Evolutionary conservation across 768 basidiomycete species (phyloP).

Genomic region (Tubosaeta sp.): DNA sequence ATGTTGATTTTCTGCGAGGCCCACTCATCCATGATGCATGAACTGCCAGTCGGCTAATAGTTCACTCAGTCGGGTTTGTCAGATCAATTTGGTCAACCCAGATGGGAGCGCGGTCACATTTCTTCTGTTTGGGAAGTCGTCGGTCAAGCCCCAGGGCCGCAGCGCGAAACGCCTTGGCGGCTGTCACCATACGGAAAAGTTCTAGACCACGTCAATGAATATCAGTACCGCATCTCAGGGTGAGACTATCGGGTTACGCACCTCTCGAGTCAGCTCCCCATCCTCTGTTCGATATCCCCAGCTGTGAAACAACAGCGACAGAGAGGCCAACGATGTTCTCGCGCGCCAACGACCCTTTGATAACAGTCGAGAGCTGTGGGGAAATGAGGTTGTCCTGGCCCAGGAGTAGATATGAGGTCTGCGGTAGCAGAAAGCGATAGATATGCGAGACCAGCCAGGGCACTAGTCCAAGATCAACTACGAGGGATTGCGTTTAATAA

Average conservation of each 20-base stretch:
- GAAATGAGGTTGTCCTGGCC: conserved; percentile 9
- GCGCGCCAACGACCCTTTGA: conserved; percentile 15
- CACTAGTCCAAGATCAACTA: conserved; percentile 6
- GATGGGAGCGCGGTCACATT: no score
- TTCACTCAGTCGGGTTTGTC: conserved; percentile 35
- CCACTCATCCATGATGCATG: conserved; percentile 30
- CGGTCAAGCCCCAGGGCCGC: no score
- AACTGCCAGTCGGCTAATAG: conserved; percentile 41
- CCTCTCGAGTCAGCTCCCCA: conserved; percentile 30
- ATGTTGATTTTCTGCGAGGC: conserved; percentile 31
- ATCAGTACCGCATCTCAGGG: no score
- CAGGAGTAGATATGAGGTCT: not conserved
- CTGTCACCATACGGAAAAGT: conserved; percentile 34
- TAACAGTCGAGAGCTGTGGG: conserved; percentile 14
- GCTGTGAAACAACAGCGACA: conserved; percentile 25
- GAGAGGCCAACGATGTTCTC: conserved; percentile 31
- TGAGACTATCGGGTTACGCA: conserved; percentile 13
- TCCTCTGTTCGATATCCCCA: conserved; percentile 37
- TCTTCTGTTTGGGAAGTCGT: no score
- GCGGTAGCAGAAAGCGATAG: conserved; percentile 5
- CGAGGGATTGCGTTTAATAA: not conserved
- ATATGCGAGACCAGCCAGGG: not conserved
- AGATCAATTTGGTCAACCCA: conserved; percentile 32
- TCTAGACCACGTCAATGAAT: conserved; percentile 20
- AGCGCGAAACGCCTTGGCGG: no score